A percentile compares a stretch with the other conserved stretches of the same genome.
These are phyloP conservation scores for Picochlorum costavermella DNA, from an alignment of 139 green algal genomes.

Conservation along the genomic window DNA sequence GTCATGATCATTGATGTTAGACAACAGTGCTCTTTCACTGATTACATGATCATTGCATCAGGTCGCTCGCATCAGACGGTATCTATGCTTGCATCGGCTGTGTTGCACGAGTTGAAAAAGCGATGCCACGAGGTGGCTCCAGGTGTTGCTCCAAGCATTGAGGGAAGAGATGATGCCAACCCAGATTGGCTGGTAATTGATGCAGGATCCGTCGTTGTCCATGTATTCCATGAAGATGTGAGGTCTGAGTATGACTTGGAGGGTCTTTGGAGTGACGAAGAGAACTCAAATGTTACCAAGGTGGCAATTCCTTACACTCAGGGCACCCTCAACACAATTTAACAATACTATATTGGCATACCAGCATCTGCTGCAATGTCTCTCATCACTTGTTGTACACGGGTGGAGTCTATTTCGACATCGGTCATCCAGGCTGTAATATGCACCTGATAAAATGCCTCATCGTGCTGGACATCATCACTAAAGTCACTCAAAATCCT, in stretches of 20 bases:
- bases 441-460: constrained; percentile 15
- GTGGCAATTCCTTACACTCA: constrained; percentile 7
- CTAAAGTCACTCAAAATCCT: constrained; percentile 16
- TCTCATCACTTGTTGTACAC: constrained; percentile 11
- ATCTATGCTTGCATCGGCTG: constrained; percentile 12
- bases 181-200: constrained; percentile 30
- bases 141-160: constrained; percentile 21
- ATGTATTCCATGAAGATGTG: constrained; percentile 21
- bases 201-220: constrained; percentile 25
- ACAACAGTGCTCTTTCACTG: constrained; percentile 21
- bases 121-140: constrained; percentile 29
- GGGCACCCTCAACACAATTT: constrained; percentile 7
- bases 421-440: constrained; percentile 26
- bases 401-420: constrained; percentile 10
- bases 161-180: constrained; percentile 13
- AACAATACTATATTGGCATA: neutral
- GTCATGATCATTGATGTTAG: constrained; percentile 27
- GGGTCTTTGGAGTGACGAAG: constrained; percentile 17
- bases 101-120: constrained; percentile 27
- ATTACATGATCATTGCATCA: constrained; percentile 32
- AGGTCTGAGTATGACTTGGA: constrained; percentile 26
- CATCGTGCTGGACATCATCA: neutral
- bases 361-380: constrained; percentile 11
- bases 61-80: constrained; percentile 14
- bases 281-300: constrained; percentile 11